Base-by-base conservation (phyloP, 2,329 filamentous ascomycete genomes). In the Trichoderma cornu-damae region DNA sequence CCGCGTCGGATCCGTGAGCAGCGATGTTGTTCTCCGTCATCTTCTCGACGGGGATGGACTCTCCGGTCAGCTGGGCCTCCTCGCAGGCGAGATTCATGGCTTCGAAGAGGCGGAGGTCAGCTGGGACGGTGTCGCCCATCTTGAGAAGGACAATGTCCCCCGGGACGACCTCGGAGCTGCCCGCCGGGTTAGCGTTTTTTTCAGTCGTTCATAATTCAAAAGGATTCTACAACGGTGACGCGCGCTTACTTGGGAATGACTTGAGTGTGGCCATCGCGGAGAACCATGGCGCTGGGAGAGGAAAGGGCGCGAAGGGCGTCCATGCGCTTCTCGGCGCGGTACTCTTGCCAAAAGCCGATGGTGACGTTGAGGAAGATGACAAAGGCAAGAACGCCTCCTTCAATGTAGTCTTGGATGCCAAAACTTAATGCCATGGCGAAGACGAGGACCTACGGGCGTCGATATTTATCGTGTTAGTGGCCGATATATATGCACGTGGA, bases 11-110 rank as follows among this genome's bases (percentile, higher is more conserved):
- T 64, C 66, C 75, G 3, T 75, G 75, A 6, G 72, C 68, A 6
- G 64, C 53, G 22, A 81, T 77, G 59, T 74, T 71, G 64, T 77
- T 77, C 18, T 81, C 77, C 20, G 79, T 74, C 42, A 80, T 77
- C 74, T 91, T 88, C 68, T 85, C 82, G 24, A 88, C 85, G 6
- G 87, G 85, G 14, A 88, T 76, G 3, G 88, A 88, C 70, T 92
- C 88, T 66, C 88, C 88, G 6, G 88, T 91, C 43, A 91, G 79
- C 49, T 88, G 83, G 44, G 86, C 85, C 70, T 91, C 88, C 64
- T 96, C 90, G 66, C 87, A 90, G 60, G 85, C 84, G 44, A 91
- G 78, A 69, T 94, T 93, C 81, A 92, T 88, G 59, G 80, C 82
- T 65, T 90, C 85, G 63, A 88, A 79, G 18, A 87, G 71, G 55